Evolutionary conservation across 2,329 filamentous ascomycete species (phyloP).

Genomic region (Lasiodiplodia theobromae): DNA sequence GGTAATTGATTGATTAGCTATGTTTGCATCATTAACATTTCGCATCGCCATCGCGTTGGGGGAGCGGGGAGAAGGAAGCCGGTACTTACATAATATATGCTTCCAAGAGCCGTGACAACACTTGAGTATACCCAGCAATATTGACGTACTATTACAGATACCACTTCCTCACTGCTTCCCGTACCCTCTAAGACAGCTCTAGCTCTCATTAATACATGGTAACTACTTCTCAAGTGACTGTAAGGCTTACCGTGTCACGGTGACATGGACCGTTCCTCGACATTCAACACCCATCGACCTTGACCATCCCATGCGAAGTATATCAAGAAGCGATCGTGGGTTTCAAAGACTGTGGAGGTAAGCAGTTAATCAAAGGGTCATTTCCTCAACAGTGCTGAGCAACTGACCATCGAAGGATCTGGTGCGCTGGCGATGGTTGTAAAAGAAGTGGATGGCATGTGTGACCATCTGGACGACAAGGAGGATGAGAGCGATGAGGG

Average conservation of each 20-base stretch:
- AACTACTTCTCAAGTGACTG: background rate
- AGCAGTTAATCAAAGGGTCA: background rate
- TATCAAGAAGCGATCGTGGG: background rate
- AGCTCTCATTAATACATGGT: background rate
- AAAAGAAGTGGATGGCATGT: background rate
- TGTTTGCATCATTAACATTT: background rate
- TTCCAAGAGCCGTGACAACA: background rate
- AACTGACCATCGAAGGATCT: background rate
- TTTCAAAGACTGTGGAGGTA: background rate
- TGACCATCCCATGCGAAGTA: background rate
- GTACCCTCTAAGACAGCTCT: fast-evolving
- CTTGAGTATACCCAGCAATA: background rate
- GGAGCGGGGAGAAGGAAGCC: background rate
- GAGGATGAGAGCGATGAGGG: background rate
- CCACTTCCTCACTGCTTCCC: background rate
- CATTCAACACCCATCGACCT: background rate
- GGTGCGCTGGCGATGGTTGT: too few species aligned
- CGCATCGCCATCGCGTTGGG: background rate
- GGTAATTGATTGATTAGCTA: background rate
- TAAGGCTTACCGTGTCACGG: background rate
- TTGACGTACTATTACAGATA: background rate
- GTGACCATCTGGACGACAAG: background rate
- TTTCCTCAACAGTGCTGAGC: background rate
- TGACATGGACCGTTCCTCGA: too few species aligned
- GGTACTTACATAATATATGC: background rate